phyloP scores from a whole-genome alignment of 1,284 basidiomycete genomes.

The Ceratobasidium sp. region DNA sequence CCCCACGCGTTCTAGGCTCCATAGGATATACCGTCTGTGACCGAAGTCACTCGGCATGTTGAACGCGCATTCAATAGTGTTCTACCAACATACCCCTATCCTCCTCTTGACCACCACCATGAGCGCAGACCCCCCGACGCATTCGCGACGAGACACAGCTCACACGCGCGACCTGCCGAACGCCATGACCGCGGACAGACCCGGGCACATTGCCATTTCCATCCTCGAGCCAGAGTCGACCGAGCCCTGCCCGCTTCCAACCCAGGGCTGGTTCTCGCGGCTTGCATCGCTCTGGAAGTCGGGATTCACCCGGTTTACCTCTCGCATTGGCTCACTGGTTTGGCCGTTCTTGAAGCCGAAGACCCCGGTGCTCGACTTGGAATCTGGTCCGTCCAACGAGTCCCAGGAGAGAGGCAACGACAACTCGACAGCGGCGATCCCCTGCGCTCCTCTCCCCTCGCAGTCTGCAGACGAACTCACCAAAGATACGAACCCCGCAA shows the following conservation, averaged over 20 bases:
- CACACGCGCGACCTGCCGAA: background rate
- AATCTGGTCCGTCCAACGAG: background rate
- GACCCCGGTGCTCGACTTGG: background rate
- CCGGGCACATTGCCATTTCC: background rate
- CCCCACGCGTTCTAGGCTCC: background rate
- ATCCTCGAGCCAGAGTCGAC: background rate
- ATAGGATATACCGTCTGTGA: background rate
- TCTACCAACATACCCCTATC: background rate
- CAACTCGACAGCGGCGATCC: too few species aligned
- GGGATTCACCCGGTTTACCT: background rate
- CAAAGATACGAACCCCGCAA: too few species aligned
- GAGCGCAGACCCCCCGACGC: too few species aligned
- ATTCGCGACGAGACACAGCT: background rate
- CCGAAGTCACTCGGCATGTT: background rate
- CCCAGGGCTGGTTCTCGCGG: background rate
- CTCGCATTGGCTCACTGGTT: background rate
- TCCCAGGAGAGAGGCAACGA: background rate
- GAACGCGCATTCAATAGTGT: background rate
- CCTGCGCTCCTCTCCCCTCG: too few species aligned
- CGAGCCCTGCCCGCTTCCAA: background rate
- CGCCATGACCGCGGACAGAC: background rate
- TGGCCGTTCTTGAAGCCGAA: background rate
- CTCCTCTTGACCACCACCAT: background rate
- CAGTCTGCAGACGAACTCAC: too few species aligned
- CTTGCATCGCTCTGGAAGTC: background rate